phyloP scores from a whole-genome alignment of 202 grass and related monocot species.

The Alloteropsis angusta region DNA sequence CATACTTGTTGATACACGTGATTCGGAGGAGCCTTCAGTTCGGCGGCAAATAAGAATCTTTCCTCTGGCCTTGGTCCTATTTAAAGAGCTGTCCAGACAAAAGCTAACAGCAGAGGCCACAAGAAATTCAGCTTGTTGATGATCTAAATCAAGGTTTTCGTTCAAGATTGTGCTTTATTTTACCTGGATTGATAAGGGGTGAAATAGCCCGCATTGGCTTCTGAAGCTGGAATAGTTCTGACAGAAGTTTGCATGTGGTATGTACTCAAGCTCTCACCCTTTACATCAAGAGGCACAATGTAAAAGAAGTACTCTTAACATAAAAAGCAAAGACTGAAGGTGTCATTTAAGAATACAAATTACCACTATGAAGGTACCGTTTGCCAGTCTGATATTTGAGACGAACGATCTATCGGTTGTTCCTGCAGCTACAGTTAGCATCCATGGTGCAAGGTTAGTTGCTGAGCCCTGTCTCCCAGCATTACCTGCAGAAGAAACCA shows the following conservation, averaged over 20 bases:
- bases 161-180: constrained; percentile 8
- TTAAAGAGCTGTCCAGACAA: constrained; percentile 72
- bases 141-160: background rate
- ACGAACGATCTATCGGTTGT: constrained; percentile 59
- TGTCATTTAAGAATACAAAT: background rate
- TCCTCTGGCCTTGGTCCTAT: constrained; percentile 52
- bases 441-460: constrained; percentile 71
- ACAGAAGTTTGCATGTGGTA: constrained; percentile 45
- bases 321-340: background rate
- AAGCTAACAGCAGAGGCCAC: constrained; percentile 31
- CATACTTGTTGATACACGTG: constrained; percentile 41
- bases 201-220: constrained; percentile 58
- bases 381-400: constrained; percentile 45
- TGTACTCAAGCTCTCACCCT: constrained; percentile 78
- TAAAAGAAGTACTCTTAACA: background rate
- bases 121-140: constrained; percentile 18
- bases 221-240: constrained; percentile 60
- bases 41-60: constrained; percentile 66
- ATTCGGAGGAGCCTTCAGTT: constrained; percentile 38
- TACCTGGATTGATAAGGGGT: constrained; percentile 86
- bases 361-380: constrained; percentile 56
- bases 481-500: constrained; percentile 73
- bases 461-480: constrained; percentile 46
- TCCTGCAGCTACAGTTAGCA: constrained; percentile 63
- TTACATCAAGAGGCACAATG: background rate